Conservation (phyloP, 345 rosid genomes). For the Psidium friedrichsthalianum region DNA sequence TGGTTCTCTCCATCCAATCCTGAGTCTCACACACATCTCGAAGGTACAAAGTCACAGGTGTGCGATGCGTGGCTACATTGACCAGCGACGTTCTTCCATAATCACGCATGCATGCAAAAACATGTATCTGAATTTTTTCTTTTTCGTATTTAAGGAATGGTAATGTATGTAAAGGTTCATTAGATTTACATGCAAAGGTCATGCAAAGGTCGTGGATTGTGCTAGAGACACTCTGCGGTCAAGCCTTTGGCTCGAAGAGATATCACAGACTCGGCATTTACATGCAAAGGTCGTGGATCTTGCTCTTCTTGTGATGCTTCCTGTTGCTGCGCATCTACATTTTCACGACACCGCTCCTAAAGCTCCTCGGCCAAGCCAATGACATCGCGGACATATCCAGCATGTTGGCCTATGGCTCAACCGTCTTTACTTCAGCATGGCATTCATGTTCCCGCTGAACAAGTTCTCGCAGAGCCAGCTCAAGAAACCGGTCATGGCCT, state of each 20-base stretch:
- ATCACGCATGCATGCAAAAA: too few species aligned
- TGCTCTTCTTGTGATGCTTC: background rate
- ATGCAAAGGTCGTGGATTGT: too few species aligned
- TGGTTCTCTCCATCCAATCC: too few species aligned
- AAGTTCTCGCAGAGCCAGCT: constrained; percentile 29
- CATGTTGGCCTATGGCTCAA: constrained; percentile 17
- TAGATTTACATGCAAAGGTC: background rate
- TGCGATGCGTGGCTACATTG: background rate
- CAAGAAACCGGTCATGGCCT: constrained; percentile 19
- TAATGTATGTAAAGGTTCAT: background rate
- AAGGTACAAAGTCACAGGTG: background rate
- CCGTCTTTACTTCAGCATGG: constrained; percentile 30
- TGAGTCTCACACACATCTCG: too few species aligned
- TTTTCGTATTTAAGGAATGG: background rate
- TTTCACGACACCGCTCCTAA: background rate
- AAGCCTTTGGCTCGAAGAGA: background rate
- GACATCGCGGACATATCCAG: constrained; percentile 23
- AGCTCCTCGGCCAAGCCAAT: constrained; percentile 10
- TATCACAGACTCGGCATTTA: constrained; percentile 1
- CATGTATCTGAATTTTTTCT: background rate
- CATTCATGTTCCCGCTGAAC: constrained; percentile 19
- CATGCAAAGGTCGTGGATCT: background rate
- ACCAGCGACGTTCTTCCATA: background rate
- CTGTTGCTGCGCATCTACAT: background rate
- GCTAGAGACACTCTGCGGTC: constrained; percentile 3